Base-by-base conservation (phyloP, 179 eudicot species). In the Spinacia oleracea region DNA sequence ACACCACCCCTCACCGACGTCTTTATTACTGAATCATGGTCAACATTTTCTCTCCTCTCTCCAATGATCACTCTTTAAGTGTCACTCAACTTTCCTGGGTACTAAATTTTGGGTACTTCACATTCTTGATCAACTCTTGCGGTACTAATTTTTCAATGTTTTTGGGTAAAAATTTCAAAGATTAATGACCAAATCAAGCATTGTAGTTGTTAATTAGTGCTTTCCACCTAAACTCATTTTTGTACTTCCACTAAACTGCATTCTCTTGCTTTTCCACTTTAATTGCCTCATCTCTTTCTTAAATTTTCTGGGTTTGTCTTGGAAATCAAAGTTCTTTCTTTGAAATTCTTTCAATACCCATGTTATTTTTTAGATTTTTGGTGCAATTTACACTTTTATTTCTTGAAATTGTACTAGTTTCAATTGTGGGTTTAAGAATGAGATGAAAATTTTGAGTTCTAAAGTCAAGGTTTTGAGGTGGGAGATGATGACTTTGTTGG, bases 161-260 rank as follows among this genome's bases (percentile, higher is more conserved):
- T 50, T 72, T 31, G 38, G 48, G 40, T 29, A 56, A 29, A 23
- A 21, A 45, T 77, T 77, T 72, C 79, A 79, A 75, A 55, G 70
- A 32, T 79, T 51, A 32, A 66, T 65, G 63, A 80, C 76, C 68
- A 62, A 80, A 80, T 83, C 83, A 83, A 77, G 59, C 81, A 80
- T 68, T 68, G 78, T 56, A 25, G 21, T 16, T 60, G 34, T 72
- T 35, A 51, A 72, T 2, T 32, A 82, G 86, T 78, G 86, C 81
- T 85, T 79, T 77, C 75, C 84, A 89, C 83, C 86, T 84, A 83
- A 77, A 83, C 85, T 81, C 77, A 63, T 79, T 38, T 78, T 71
- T 72, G 50, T 72, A 34, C 42, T 78, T 48, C 83, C 81, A 67
- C 83, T 77, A 51, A 75, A 56, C 73, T 78, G 43, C 80, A 73